Percentiles rank a stretch among this genome's conserved stretches.
These are phyloP conservation scores for Hanseniaspora meyeri DNA, from an alignment of 805 yeast species.

Conservation along the genomic window DNA sequence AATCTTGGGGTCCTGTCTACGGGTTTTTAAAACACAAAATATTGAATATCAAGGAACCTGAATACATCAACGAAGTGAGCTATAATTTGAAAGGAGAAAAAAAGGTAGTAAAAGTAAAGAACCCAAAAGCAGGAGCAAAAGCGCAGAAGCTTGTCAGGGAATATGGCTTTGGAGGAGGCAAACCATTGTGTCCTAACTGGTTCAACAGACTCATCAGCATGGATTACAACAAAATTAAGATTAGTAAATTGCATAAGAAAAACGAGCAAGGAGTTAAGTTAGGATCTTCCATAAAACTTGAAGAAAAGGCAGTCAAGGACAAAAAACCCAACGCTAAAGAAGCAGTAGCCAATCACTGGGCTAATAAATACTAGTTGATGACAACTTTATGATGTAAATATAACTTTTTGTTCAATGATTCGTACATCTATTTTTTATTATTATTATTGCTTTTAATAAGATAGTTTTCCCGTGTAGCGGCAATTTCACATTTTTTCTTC, in stretches of 20 bases:
- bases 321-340: not conserved
- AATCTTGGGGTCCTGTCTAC: constrained; percentile 38
- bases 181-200: constrained; percentile 10
- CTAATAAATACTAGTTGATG: not conserved
- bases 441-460: too few relatives aligned
- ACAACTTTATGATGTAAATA: not conserved
- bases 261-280: not conserved
- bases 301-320: not conserved
- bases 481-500: not conserved
- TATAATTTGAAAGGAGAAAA: not conserved
- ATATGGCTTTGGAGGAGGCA: constrained; percentile 13
- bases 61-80: not conserved
- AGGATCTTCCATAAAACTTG: not conserved
- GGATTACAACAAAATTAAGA: not conserved
- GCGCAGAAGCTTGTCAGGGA: not conserved
- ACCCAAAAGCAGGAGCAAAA: not conserved
- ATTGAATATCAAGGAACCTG: not conserved
- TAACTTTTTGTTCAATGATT: too few relatives aligned
- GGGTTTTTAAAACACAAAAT: constrained; percentile 22
- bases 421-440: not conserved
- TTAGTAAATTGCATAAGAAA: not conserved
- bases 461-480: not conserved
- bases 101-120: not conserved
- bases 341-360: constrained; percentile 4
- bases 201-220: not conserved